phyloP scores from a whole-genome alignment of 179 eudicot species.

The Dionaea muscipula region DNA sequence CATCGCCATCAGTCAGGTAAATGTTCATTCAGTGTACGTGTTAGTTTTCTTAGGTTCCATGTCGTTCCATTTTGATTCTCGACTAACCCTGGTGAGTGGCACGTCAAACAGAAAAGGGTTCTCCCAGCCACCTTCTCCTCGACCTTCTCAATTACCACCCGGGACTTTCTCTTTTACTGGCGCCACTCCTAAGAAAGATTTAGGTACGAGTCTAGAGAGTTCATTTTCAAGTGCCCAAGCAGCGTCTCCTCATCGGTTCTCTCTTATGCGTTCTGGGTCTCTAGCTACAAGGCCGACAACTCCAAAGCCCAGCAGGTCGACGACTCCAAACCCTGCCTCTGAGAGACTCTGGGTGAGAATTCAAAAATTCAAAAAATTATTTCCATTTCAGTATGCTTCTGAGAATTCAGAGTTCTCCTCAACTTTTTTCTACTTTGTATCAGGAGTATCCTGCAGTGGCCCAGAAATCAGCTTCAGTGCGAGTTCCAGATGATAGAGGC shows the following conservation, averaged over 20 bases:
- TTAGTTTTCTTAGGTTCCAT: not conserved
- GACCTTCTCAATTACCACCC: conserved; percentile 37
- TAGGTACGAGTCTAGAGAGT: conserved; percentile 21
- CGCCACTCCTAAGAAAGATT: conserved; percentile 38
- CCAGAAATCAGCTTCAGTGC: conserved; percentile 69
- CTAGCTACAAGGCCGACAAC: conserved; percentile 52
- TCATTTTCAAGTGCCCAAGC: conserved; percentile 11
- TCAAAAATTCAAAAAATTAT: not conserved
- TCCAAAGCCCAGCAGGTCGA: conserved; percentile 53
- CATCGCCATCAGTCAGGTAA: conserved; percentile 48
- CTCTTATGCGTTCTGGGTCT: conserved; percentile 69
- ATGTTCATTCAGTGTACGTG: not conserved
- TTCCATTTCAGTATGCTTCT: not conserved
- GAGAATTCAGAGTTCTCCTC: not conserved
- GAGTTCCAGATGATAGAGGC: conserved; percentile 13
- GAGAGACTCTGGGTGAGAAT: conserved; percentile 45
- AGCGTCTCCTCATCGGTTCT: conserved; percentile 65
- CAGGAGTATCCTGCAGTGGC: conserved; percentile 39
- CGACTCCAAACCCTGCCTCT: conserved; percentile 42
- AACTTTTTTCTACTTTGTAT: not conserved
- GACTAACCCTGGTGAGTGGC: not conserved
- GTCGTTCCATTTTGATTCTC: not conserved
- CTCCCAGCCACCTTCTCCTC: conserved; percentile 59
- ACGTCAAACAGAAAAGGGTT: conserved; percentile 48
- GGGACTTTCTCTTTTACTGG: conserved; percentile 39